Base-by-base conservation (phyloP, 768 basidiomycete species). In the Lactarius akahatsu region DNA sequence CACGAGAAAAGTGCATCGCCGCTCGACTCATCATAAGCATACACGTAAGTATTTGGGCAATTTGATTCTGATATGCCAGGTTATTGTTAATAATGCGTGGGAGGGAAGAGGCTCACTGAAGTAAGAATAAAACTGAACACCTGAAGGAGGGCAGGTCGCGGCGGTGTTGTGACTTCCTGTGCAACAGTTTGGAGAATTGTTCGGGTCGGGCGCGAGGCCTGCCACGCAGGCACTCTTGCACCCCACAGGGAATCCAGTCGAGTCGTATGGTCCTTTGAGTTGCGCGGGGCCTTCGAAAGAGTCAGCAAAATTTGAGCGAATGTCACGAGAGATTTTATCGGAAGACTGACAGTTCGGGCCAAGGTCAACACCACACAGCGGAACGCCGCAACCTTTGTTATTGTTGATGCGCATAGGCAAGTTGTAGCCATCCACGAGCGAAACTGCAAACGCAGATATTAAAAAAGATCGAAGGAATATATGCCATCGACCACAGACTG, bases 111-210 rank as follows among this genome's bases (percentile, higher is more conserved):
- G 4, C 20, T 26, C 5, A 7, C 30, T 45, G 28, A 55, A 32
- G 26, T 26, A 41, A 5, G 34, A 73, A 70, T 81, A 81, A 71
- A 75, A 78, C 23, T 61, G 67, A 10, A 80, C 78, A 26, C 78
- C 78, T 4, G 82, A 82, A 15, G 78, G 68, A 16, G 86, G 87
- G 73, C 88, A 89, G 0, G 86, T 87, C 11, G 71, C 74, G 1
- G 85, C 74, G 5, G 83, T 86, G 73, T 74, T 76, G 75, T 82
- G 77, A 50, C 38, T 40, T 16, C 38, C 38, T 18, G 82, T 82
- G 77, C 88, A 90, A 74, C 88, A 89, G 71, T 88, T 86, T 5
- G 80, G 5, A 77, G 38, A 40, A 15, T 40, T 40, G 38, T 40
- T 40, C 38, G 38, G 38, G 38, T 40, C 38, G 38, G 38, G 78